Conservation (phyloP, 305 asterid genomes). For the Ajuga reptans region DNA sequence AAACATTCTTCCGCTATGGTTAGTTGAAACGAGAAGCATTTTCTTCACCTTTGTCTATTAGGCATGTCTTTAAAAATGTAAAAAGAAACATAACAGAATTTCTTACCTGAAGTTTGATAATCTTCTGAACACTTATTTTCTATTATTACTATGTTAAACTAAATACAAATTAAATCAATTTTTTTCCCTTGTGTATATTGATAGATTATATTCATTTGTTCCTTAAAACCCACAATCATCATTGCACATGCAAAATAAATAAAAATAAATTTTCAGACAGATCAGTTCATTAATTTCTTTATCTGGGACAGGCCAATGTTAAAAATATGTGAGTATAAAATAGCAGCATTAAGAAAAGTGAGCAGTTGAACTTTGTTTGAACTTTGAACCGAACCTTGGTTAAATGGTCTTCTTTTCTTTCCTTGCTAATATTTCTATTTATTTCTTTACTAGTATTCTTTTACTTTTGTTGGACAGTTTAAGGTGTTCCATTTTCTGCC, state of each 20-base stretch:
- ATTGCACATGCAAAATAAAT: background rate
- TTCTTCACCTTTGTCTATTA: slow-evolving; percentile 1
- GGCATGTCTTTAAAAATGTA: background rate
- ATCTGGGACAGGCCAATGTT: slow-evolving; percentile 3
- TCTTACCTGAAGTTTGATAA: background rate
- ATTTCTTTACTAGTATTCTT: background rate
- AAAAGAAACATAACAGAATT: background rate
- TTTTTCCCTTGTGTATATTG: background rate
- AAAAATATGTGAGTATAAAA: background rate
- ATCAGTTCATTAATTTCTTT: background rate
- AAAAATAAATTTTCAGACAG: background rate
- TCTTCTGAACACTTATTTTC: background rate
- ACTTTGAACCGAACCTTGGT: background rate
- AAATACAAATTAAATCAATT: background rate
- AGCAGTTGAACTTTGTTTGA: background rate
- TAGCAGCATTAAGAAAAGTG: too few species aligned
- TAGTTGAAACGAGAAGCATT: slow-evolving; percentile 26
- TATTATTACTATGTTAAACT: background rate
- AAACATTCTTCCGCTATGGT: slow-evolving; percentile 81
- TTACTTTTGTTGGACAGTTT: background rate
- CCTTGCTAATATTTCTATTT: background rate
- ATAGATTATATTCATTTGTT: background rate
- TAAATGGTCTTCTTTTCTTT: background rate
- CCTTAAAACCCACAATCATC: background rate
- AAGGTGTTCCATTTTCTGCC: background rate